Evolutionary conservation across 352 stramenopile species (phyloP), one percentile per base, ranked within the genome.

Genomic region (Phytopythium kandeliae): DNA sequence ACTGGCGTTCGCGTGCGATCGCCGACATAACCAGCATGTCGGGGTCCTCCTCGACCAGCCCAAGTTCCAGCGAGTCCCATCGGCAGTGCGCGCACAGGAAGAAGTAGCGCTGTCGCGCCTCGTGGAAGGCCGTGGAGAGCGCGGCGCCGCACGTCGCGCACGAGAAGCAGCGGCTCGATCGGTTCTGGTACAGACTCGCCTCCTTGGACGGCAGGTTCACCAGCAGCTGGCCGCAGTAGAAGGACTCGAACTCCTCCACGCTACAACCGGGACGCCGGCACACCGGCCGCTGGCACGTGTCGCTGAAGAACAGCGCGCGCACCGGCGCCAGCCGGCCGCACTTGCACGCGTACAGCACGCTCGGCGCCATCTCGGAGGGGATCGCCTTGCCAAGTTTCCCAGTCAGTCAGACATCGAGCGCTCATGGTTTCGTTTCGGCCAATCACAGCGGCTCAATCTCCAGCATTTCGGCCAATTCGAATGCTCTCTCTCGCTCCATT

Each of bases 171-270:
- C 83, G 78, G 26, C 77, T 89, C 44, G 81, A 93, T 55, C 85
- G 81, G 63, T 94, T 92, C 78, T 94, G 85, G 67, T 92, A 94
- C 64, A 85, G 71, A 48, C 62, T 78, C 21, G 85, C 85, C 52
- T 95, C 85, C 47, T 93, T 94, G 13, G 85, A 94, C 26, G 85
- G 78, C 66, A 95, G 57, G 59, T 95, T 95, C 37, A 92, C 78
- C 42, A 94, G 67, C 60, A 89, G 63, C 28, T 85, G 84, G 28
- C 78, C 68, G 60, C 85, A 95, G 66, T 94, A 95, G 64, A 91
- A 95, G 13, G 81, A 85, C 67, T 95, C 83, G 49, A 95, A 93
- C 64, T 95, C 85, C 51, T 94, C 72, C 22, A 92, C 59, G 44
- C 74, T 89, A 63, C 83, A 94, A 45, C 57, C 41, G 25, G 83